Conservation (phyloP, 75 land plant species). For the Larix kaempferi region DNA sequence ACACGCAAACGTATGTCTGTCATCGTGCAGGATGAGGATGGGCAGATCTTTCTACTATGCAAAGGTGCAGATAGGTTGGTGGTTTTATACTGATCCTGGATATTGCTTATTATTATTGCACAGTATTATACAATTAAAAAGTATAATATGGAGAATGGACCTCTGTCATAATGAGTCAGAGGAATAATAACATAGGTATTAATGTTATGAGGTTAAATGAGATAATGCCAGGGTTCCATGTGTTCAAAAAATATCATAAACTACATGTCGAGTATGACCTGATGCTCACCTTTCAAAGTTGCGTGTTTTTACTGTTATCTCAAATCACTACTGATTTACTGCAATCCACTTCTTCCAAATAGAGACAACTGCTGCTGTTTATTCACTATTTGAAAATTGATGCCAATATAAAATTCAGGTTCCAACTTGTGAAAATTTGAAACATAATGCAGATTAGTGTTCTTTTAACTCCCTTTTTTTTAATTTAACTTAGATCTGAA, state of each 20-base stretch:
- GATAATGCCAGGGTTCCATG: neutral
- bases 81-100: neutral
- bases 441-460: no score
- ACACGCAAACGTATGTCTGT: conserved; percentile 92
- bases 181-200: neutral
- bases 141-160: neutral
- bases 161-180: neutral
- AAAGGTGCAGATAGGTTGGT: conserved; percentile 93
- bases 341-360: neutral
- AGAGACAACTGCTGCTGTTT: neutral
- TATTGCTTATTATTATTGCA: neutral
- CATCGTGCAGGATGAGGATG: conserved; percentile 54
- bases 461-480: no score
- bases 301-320: neutral
- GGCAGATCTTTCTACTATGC: conserved; percentile 70
- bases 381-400: neutral
- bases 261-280: neutral
- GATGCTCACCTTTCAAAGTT: neutral
- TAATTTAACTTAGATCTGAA: no score
- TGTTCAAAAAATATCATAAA: no score
- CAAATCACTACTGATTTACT: neutral
- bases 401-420: neutral
- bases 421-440: no score
- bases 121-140: neutral
- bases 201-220: neutral